A percentile compares a stretch with the other conserved stretches of the same genome.
Evolutionary conservation across 768 basidiomycete genomes (phyloP).

Genomic region (Gymnopilus dilepis): DNA sequence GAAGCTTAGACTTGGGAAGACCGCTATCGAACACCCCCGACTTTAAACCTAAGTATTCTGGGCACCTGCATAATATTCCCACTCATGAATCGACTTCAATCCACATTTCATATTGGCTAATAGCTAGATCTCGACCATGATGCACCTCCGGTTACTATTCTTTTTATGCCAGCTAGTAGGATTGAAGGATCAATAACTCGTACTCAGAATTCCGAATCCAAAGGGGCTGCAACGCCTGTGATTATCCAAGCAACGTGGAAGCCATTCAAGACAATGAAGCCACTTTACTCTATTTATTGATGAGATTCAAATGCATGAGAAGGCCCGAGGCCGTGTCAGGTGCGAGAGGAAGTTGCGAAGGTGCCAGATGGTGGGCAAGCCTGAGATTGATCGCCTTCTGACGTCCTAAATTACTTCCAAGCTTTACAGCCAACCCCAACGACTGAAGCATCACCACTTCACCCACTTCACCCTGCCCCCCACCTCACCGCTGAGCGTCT

Average conservation of each 20-base stretch:
- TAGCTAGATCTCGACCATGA: background rate
- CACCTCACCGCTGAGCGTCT: background rate
- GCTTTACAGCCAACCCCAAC: too few species aligned
- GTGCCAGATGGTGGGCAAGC: slow-evolving; percentile 5
- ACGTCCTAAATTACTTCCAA: background rate
- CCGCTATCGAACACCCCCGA: too few species aligned
- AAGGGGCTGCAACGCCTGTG: background rate
- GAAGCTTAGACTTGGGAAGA: too few species aligned
- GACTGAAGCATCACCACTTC: background rate
- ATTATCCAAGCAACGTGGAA: background rate
- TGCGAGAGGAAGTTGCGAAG: slow-evolving; percentile 4
- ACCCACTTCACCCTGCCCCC: background rate
- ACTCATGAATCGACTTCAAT: background rate
- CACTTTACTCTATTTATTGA: background rate
- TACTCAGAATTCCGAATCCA: background rate
- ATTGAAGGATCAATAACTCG: background rate
- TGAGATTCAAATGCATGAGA: background rate
- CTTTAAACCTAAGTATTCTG: slow-evolving; percentile 5
- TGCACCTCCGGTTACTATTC: background rate
- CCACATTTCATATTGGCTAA: background rate
- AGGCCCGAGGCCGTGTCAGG: slow-evolving; percentile 6
- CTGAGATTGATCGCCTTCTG: background rate
- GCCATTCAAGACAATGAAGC: background rate
- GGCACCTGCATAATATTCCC: background rate
- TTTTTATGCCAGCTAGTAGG: background rate